Percentiles rank a stretch among this genome's conserved stretches.
Conservation (phyloP, 2,329 filamentous ascomycete genomes). For the Zymoseptoria brevis region DNA sequence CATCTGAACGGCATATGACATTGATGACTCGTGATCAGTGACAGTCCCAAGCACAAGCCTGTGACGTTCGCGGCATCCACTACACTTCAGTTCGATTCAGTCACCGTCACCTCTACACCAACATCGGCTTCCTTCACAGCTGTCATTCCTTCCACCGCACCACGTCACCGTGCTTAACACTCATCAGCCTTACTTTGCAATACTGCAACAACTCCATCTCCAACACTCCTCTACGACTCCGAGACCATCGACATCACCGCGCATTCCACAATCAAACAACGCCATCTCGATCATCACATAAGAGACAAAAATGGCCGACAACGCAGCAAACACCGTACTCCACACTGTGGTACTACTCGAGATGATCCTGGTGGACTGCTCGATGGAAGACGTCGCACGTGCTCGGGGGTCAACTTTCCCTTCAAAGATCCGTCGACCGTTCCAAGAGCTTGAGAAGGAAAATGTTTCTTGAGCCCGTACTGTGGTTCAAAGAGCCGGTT, state of each 20-base stretch:
- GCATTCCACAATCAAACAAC: neutral
- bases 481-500: too few species aligned
- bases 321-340: neutral
- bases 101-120: neutral
- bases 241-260: neutral
- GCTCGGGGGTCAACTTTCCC: neutral
- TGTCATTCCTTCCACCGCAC: too few species aligned
- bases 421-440: neutral
- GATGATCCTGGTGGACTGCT: neutral
- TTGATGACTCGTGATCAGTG: too few species aligned
- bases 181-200: too few species aligned
- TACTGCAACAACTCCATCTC: too few species aligned
- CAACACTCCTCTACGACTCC: too few species aligned
- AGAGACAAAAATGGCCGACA: neutral
- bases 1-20: neutral
- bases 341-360: neutral
- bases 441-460: neutral
- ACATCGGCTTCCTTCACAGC: neutral
- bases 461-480: too few species aligned
- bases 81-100: too few species aligned
- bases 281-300: neutral
- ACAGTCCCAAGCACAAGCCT: too few species aligned
- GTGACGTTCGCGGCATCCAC: neutral
- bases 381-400: neutral
- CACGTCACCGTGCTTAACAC: neutral